Percentiles rank a stretch among this genome's conserved stretches.
Evolutionary conservation across 192 early-diverging fungal species (phyloP).

Genomic region (Backusella tuberculispora): DNA sequence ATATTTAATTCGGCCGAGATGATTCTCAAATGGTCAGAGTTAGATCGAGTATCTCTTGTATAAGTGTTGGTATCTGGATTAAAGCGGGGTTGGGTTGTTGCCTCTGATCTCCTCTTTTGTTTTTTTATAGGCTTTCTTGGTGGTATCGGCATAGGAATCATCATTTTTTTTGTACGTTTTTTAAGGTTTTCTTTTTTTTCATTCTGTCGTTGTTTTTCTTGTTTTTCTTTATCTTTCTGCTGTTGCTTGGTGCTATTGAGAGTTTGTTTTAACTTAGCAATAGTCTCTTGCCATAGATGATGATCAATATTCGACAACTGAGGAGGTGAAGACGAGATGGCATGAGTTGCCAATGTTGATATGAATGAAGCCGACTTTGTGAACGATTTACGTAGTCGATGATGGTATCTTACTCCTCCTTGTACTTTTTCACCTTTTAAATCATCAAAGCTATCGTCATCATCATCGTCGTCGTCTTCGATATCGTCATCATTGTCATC

Average conservation of each 20-base stretch:
- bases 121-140: slow-evolving; percentile 9
- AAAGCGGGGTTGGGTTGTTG: slow-evolving; percentile 37
- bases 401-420: slow-evolving; percentile 18
- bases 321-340: slow-evolving; percentile 32
- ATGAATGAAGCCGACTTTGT: slow-evolving; percentile 25
- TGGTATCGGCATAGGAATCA: slow-evolving; percentile 38
- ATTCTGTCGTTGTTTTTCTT: background rate
- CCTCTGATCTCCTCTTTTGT: slow-evolving; percentile 33
- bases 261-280: slow-evolving; percentile 19
- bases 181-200: slow-evolving; percentile 7
- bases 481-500: slow-evolving; percentile 15
- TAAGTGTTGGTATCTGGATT: slow-evolving; percentile 41
- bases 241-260: background rate
- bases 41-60: slow-evolving; percentile 50
- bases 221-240: background rate
- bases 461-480: background rate
- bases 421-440: background rate
- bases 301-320: background rate
- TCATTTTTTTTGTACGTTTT: slow-evolving; percentile 2
- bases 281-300: slow-evolving; percentile 26
- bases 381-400: slow-evolving; percentile 16
- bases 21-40: slow-evolving; percentile 55
- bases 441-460: slow-evolving; percentile 7
- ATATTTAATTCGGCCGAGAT: slow-evolving; percentile 58
- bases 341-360: slow-evolving; percentile 28